Evolutionary conservation across 2,329 filamentous ascomycete species (phyloP), one percentile per base, ranked within the genome.

Genomic region (Penicillium griseofulvum): DNA sequence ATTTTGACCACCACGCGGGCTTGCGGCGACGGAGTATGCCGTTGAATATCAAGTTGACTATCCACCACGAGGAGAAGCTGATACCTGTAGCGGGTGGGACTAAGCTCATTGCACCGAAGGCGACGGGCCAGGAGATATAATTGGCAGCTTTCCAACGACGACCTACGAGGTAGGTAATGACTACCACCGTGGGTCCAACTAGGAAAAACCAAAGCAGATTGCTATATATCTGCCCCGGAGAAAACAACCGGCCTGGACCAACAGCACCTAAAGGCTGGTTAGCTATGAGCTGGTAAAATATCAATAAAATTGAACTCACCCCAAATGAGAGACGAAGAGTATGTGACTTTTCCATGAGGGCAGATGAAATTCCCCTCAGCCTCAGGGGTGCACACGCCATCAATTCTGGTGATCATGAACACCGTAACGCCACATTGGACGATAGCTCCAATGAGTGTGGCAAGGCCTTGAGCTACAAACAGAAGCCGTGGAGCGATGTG

Each of bases 201-300:
- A 90, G 80, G 81, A 86, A 90, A 74, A 89, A 90, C 80, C 81
- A 90, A 56, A 87, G 82, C 26, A 90, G 76, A 11, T 79, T 78
- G 4, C 81, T 78, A 66, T 90, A 90, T 3, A 87, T 77, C 34
- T 84, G 81, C 1, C 79, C 79, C 2, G 81, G 76, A 49, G 81
- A 83, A 68, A 89, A 90, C 67, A 89, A 86, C 41, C 87, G 83
- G 1, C 79, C 78, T 0, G 88, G 87, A 1, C 88, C 88, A 54
- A 90, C 85, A 48, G 85, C 83, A 49, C 72, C 71, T 76, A 16
- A 12, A 55, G 24, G 9, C 22, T 17, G 10, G n/a, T 43, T 33
- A 53, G 41, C 31, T 17, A 43, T 36, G 17, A 39, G 5, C 16
- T 24, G 19, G 8, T 5, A n/a, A 3, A 17, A 42, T 14, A 33